Evolutionary conservation across 306 rosid genomes (phyloP).

Genomic region (Corylus heterophylla): DNA sequence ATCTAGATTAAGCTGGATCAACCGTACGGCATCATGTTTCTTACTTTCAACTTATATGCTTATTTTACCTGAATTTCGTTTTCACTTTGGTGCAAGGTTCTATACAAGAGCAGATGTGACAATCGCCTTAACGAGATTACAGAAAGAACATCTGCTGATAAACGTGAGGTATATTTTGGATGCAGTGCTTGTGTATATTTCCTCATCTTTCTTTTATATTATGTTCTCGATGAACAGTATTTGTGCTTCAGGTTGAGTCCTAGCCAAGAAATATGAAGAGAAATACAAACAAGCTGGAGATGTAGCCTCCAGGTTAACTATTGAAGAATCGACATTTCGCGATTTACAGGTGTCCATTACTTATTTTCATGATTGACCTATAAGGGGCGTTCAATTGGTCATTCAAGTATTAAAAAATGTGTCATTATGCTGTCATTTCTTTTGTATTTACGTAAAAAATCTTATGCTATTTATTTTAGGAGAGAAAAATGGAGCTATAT

Average conservation of each 20-base stretch:
- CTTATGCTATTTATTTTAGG: constrained; percentile 41
- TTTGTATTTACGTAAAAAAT: constrained; percentile 22
- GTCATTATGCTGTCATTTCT: constrained; percentile 12
- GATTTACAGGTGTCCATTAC: constrained; percentile 69
- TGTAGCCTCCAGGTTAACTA: constrained; percentile 85
- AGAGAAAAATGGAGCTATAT: constrained; percentile 91
- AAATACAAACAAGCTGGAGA: constrained; percentile 87
- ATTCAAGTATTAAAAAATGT: constrained; percentile 17
- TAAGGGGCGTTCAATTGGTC: constrained; percentile 20
- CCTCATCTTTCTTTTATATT: constrained; percentile 10
- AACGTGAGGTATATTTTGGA: constrained; percentile 70
- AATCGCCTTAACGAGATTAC: constrained; percentile 83
- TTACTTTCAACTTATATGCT: constrained; percentile 7
- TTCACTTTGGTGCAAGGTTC: constrained; percentile 53
- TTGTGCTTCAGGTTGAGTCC: constrained; percentile 64
- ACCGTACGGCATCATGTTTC: neutral
- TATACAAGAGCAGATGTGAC: constrained; percentile 99
- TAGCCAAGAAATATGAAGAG: constrained; percentile 88
- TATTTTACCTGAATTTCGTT: constrained; percentile 20
- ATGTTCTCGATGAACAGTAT: constrained; percentile 22
- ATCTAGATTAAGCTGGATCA: neutral
- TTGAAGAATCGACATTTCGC: constrained; percentile 91
- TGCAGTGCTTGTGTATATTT: constrained; percentile 29
- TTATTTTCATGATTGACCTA: constrained; percentile 8
- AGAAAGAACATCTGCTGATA: constrained; percentile 77